phyloP scores from a whole-genome alignment of 495 filamentous ascomycete genomes.

The Hapsidospora chrysogenum region DNA sequence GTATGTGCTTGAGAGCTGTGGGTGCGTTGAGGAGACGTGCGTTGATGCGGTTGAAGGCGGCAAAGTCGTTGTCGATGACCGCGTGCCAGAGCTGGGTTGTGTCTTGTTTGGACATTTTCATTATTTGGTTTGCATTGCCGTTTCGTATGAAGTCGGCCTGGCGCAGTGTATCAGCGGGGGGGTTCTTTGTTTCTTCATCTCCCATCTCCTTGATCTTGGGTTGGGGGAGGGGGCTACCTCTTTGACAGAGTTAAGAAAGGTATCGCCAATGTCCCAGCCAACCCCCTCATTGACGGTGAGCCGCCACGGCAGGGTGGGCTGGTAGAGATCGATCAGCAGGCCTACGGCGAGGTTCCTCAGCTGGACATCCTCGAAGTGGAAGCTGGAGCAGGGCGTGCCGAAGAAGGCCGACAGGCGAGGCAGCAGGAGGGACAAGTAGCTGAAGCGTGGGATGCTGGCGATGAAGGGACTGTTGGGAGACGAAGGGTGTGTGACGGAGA shows the following conservation, averaged over 20 bases:
- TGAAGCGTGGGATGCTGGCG: slow-evolving; percentile 46
- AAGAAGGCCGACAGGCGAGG: slow-evolving; percentile 72
- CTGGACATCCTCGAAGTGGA: slow-evolving; percentile 59
- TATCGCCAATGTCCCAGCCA: slow-evolving; percentile 68
- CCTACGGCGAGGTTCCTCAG: slow-evolving; percentile 67
- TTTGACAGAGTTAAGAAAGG: slow-evolving; percentile 88
- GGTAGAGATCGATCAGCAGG: slow-evolving; percentile 73
- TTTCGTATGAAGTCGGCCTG: slow-evolving; percentile 82
- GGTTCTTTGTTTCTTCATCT: too few relatives aligned
- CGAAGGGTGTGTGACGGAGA: slow-evolving; percentile 30
- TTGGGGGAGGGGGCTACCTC: slow-evolving; percentile 32
- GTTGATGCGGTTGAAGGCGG: slow-evolving; percentile 55
- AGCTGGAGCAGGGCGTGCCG: slow-evolving; percentile 51
- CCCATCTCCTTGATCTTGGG: background rate
- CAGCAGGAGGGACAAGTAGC: slow-evolving; percentile 60
- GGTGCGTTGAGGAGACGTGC: slow-evolving; percentile 62
- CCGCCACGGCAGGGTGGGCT: slow-evolving; percentile 52
- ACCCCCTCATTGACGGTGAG: slow-evolving; percentile 39
- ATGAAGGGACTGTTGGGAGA: slow-evolving; percentile 25
- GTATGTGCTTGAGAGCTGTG: slow-evolving; percentile 62
- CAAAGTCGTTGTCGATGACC: slow-evolving; percentile 62
- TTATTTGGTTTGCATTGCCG: slow-evolving; percentile 80
- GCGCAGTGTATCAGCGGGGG: slow-evolving; percentile 3
- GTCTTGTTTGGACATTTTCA: slow-evolving; percentile 79
- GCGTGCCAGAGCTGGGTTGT: slow-evolving; percentile 76